Conservation (phyloP, 768 basidiomycete genomes). For the Bullera alba region DNA sequence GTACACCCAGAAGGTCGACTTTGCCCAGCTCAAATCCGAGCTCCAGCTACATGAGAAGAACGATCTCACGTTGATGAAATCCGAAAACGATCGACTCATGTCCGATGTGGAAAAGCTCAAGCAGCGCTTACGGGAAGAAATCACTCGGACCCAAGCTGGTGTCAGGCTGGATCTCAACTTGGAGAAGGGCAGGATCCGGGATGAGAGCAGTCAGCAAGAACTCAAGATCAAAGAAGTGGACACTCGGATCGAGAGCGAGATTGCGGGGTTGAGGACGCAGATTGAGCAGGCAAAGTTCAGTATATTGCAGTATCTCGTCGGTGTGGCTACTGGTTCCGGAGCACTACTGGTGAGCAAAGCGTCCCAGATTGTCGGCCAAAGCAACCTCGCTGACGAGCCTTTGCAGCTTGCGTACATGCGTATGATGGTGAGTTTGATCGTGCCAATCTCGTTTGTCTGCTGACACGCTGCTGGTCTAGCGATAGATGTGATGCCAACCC, state of each 20-base stretch:
- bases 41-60: conserved; percentile 95
- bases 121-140: conserved; percentile 83
- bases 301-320: conserved; percentile 48
- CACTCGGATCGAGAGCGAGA: conserved; percentile 92
- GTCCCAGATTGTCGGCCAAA: neutral
- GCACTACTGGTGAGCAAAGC: conserved; percentile 45
- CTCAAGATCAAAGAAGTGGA: conserved; percentile 97
- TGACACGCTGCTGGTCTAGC: too few species aligned
- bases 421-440: conserved; percentile 28
- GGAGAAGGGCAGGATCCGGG: conserved; percentile 84
- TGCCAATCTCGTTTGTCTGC: too few species aligned
- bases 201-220: conserved; percentile 84
- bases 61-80: conserved; percentile 87
- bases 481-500: neutral
- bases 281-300: conserved; percentile 49
- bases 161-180: conserved; percentile 90
- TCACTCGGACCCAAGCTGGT: conserved; percentile 82
- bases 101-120: conserved; percentile 91
- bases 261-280: conserved; percentile 67
- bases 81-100: conserved; percentile 88
- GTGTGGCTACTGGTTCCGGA: conserved; percentile 44
- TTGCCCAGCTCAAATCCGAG: conserved; percentile 92
- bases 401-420: conserved; percentile 37
- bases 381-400: neutral
- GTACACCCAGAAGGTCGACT: conserved; percentile 64